Evolutionary conservation across 2,329 filamentous ascomycete species (phyloP).

Genomic region (Magnaporthiopsis incrustans): DNA sequence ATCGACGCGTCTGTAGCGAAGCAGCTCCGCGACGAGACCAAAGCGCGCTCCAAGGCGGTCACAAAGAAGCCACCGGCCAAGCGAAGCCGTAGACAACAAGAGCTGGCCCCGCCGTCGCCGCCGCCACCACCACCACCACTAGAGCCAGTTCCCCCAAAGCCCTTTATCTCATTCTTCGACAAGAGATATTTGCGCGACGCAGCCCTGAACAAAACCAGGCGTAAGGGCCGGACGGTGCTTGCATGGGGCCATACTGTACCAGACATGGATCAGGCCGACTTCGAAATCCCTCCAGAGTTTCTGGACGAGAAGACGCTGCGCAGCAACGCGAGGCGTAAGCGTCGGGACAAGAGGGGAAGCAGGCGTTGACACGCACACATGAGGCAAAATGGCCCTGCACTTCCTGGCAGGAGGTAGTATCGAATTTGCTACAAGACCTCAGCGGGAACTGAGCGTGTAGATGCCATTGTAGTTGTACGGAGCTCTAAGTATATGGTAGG

Average conservation of each 20-base stretch:
- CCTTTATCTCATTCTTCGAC: constrained; percentile 80
- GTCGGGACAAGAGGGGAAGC: constrained; percentile 47
- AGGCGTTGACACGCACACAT: background rate
- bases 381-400: background rate
- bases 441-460: background rate
- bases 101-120: constrained; percentile 12
- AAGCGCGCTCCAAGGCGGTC: constrained; percentile 41
- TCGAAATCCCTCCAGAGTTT: constrained; percentile 63
- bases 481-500: background rate
- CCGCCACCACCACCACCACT: constrained; percentile 14
- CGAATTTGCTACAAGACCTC: background rate
- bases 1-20: constrained; percentile 63
- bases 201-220: constrained; percentile 64
- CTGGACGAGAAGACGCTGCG: constrained; percentile 47
- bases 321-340: constrained; percentile 53
- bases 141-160: constrained; percentile 37
- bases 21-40: constrained; percentile 67
- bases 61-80: constrained; percentile 25
- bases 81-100: constrained; percentile 21
- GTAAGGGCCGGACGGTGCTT: constrained; percentile 59
- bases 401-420: background rate
- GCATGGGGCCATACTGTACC: constrained; percentile 81
- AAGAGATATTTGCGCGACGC: constrained; percentile 74
- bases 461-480: background rate
- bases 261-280: constrained; percentile 62